Evolutionary conservation across 2,329 filamentous ascomycete genomes (phyloP).

Genomic region (Clonostachys sp.): DNA sequence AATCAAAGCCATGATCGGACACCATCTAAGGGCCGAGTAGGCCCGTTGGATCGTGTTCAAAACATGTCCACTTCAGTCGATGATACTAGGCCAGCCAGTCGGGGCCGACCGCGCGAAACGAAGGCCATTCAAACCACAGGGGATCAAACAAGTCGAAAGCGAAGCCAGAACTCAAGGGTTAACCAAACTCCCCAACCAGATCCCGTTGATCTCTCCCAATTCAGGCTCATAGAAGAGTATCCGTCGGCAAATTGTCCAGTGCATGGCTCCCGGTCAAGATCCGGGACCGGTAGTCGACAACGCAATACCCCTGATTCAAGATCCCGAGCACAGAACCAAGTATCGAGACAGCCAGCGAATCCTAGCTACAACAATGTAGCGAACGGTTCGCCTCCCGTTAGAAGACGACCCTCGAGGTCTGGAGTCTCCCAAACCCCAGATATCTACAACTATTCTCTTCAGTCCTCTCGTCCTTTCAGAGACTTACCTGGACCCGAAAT

Average conservation of each 20-base stretch:
- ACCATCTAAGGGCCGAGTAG: background rate
- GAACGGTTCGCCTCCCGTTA: too few species aligned
- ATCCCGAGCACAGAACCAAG: too few species aligned
- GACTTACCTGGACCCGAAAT: too few species aligned
- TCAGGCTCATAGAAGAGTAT: slow-evolving; percentile 12
- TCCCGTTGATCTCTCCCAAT: slow-evolving; percentile 13
- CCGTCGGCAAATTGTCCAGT: slow-evolving; percentile 11
- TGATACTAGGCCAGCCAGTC: background rate
- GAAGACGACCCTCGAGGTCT: too few species aligned
- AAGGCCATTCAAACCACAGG: background rate
- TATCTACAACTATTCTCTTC: too few species aligned
- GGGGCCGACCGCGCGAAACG: background rate
- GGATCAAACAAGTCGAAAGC: background rate
- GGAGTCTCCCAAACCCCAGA: too few species aligned
- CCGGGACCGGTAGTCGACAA: slow-evolving; percentile 2
- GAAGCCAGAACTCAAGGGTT: background rate
- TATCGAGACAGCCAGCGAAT: too few species aligned
- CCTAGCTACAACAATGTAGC: too few species aligned
- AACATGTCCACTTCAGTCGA: too few species aligned
- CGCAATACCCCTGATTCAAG: too few species aligned
- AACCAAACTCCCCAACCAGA: background rate
- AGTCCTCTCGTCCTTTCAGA: too few species aligned
- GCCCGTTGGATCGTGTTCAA: too few species aligned
- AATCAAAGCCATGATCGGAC: background rate
- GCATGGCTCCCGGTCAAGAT: slow-evolving; percentile 10